A percentile compares a stretch with the other conserved stretches of the same genome.
Evolutionary conservation across 768 basidiomycete genomes (phyloP).

Genomic region (Phylloporus rhodoxanthus): DNA sequence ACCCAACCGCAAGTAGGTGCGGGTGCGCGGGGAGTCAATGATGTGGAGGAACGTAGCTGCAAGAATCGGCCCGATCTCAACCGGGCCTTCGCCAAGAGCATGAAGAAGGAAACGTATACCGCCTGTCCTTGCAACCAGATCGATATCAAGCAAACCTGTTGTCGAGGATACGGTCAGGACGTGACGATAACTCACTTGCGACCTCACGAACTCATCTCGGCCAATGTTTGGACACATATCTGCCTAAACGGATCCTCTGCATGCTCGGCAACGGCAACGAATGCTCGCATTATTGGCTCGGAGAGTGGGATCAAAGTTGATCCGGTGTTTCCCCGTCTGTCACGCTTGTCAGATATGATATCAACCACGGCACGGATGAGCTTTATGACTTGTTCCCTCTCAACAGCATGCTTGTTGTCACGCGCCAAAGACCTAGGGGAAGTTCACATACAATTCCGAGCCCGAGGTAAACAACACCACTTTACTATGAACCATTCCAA

Average conservation of each 20-base stretch:
- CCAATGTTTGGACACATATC: conserved; percentile 78
- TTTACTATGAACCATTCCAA: conserved; percentile 90
- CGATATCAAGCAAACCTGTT: conserved; percentile 82
- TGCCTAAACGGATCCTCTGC: conserved; percentile 83
- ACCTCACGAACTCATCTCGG: conserved; percentile 72
- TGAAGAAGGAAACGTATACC: conserved; percentile 84
- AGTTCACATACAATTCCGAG: conserved; percentile 2
- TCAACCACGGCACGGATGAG: conserved; percentile 80
- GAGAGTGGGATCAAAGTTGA: conserved; percentile 55
- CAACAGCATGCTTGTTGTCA: conserved; percentile 75
- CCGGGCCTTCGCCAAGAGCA: conserved; percentile 83
- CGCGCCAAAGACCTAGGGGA: conserved; percentile 67
- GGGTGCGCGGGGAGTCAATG: conserved; percentile 77
- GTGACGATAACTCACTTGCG: conserved; percentile 4
- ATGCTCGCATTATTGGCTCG: conserved; percentile 73
- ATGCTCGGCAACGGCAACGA: conserved; percentile 92
- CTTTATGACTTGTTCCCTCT: conserved; percentile 90
- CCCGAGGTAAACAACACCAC: conserved; percentile 37
- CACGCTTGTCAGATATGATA: conserved; percentile 56
- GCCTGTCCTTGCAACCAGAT: conserved; percentile 72
- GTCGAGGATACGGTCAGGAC: conserved; percentile 7
- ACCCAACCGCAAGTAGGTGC: conserved; percentile 72
- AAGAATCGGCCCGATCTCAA: conserved; percentile 72
- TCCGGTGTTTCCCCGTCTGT: conserved; percentile 35
- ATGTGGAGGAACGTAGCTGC: conserved; percentile 78